Percentiles rank a stretch among this genome's conserved stretches.
Evolutionary conservation across 2,329 filamentous ascomycete genomes (phyloP).

Genomic region (Beauveria rudraprayagi): DNA sequence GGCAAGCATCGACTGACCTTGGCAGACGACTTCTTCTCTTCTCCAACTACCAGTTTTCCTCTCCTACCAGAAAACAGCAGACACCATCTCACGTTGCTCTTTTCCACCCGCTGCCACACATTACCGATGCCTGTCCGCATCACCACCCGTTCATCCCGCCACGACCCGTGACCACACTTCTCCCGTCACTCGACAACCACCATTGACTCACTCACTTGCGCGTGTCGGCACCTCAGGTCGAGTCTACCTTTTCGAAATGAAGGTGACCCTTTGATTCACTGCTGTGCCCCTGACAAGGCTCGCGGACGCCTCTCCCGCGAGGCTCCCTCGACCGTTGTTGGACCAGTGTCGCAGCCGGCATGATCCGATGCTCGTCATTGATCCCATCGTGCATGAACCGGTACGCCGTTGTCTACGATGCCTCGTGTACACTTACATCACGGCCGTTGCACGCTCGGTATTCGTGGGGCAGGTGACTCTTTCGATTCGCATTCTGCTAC

Average conservation of each 20-base stretch:
- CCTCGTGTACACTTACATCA: not conserved
- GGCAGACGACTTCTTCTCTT: no score
- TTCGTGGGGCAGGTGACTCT: not conserved
- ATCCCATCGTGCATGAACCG: constrained; percentile 2
- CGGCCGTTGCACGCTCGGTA: not conserved
- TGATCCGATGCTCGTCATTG: not conserved
- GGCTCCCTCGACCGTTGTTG: not conserved
- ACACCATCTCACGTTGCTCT: not conserved
- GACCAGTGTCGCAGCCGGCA: not conserved
- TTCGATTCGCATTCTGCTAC: not conserved
- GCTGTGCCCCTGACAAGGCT: not conserved
- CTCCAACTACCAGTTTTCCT: no score
- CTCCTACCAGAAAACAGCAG: no score
- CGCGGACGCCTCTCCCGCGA: not conserved
- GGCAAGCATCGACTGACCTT: no score
- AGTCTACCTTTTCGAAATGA: not conserved
- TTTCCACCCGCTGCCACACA: not conserved
- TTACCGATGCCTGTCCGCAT: not conserved
- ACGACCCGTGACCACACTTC: constrained; percentile 1
- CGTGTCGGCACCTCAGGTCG: not conserved
- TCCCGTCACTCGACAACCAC: constrained; percentile 4
- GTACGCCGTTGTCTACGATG: not conserved
- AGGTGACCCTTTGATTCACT: not conserved
- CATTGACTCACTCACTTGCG: not conserved
- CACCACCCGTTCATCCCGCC: not conserved